These are phyloP conservation scores for Sporisorium exsertum DNA, from an alignment of 1,284 basidiomycete species.

Conservation along the genomic window DNA sequence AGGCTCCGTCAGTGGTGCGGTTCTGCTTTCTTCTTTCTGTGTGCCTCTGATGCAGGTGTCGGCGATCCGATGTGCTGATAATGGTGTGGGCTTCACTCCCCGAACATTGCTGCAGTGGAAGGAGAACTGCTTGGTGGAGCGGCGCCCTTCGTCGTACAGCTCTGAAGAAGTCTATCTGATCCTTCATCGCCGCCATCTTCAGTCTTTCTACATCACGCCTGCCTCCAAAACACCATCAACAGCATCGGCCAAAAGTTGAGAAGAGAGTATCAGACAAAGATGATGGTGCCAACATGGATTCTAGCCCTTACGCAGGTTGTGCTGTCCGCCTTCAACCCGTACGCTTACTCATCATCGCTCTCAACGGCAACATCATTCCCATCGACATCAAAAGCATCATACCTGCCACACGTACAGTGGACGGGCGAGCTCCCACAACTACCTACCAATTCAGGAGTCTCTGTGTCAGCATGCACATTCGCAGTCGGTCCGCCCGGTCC, in stretches of 20 bases:
- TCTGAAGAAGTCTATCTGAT: neutral
- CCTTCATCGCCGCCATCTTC: neutral
- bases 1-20: no score
- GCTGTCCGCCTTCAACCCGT: neutral
- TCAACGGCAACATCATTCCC: neutral
- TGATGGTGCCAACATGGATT: slow-evolving; percentile 12
- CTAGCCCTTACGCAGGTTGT: slow-evolving; percentile 11
- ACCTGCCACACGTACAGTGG: neutral
- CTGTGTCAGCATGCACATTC: slow-evolving; percentile 34
- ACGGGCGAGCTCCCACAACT: slow-evolving; percentile 15
- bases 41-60: no score
- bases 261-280: neutral
- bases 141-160: no score
- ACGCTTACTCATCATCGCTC: neutral
- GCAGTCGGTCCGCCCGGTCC: slow-evolving; percentile 34
- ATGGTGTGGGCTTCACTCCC: no score
- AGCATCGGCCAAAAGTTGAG: neutral
- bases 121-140: no score
- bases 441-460: slow-evolving; percentile 1
- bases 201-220: neutral
- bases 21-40: no score
- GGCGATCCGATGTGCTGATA: no score
- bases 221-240: neutral
- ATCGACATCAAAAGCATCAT: neutral
- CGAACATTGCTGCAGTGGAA: neutral